Evolutionary conservation across 1,284 basidiomycete genomes (phyloP), one percentile per base, ranked within the genome.

Genomic region (Cystobasidium sp.): DNA sequence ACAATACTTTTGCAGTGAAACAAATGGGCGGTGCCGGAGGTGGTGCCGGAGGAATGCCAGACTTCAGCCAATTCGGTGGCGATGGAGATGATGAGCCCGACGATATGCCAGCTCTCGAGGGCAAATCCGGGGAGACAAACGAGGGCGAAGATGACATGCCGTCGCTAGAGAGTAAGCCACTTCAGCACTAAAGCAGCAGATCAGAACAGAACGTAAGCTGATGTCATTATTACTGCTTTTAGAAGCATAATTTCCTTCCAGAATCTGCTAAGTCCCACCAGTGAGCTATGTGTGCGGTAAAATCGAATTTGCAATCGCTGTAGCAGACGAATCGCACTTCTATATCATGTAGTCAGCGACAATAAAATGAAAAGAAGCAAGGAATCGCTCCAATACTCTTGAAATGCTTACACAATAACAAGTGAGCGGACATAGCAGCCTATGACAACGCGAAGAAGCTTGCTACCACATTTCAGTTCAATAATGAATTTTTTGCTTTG

Each of bases 41-140:
- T 31, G 31, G 71, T 53, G 76, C 59, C 12, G 78, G 74, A 49
- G 79, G 78, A 51, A 75, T 76, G 73, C 76, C 76, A 31, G 78
- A 78, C 67, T 66, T 79, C 24, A 66, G 71, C 71, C 16, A 76
- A 46, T 74, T 76, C 53, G 76, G 78, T 53, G 79, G 75, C 24
- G 76, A 63, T 3, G 78, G 77, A 16, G 80, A 77, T 49, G 79
- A 76, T 47, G 77, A 75, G 41, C 73, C 39, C 24, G 76, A 41
- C 37, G 68, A 52, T n/a, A 43, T 58, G 41, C 62, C 62, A 31
- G 44, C 68, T 37, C 46, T 62, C 20, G 61, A 70, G 46, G 56
- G 56, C 14, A 70, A 70, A 62, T 59, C 56, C 1, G 31, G 12
- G 20, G 56, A 41, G n/a, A 39, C 18, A 9, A 59, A 24, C 37